Conservation (phyloP, 345 rosid genomes). For the Syzygium aqueum region DNA sequence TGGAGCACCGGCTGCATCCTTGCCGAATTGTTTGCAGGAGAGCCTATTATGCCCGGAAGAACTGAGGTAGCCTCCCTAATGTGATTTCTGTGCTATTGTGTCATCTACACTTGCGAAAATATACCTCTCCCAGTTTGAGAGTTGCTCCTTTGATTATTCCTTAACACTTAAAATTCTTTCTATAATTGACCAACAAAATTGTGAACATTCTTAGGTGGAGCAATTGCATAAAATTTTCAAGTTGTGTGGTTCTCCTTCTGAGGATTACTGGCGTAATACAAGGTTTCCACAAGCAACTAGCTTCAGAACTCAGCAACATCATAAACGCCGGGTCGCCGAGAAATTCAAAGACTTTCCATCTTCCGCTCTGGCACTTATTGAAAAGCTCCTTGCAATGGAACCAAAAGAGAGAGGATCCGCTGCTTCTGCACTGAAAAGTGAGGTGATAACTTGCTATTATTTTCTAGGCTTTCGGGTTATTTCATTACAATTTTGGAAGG, state of each 20-base stretch:
- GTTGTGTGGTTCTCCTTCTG: constrained; percentile 87
- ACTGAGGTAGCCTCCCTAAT: constrained; percentile 53
- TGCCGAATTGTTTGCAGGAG: constrained; percentile 76
- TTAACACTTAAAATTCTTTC: background rate
- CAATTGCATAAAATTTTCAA: constrained; percentile 94
- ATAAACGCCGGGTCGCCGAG: constrained; percentile 46
- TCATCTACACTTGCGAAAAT: background rate
- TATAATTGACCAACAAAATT: background rate
- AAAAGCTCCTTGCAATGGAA: constrained; percentile 61
- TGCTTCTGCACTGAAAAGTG: constrained; percentile 45
- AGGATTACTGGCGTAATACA: constrained; percentile 66
- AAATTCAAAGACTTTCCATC: constrained; percentile 46
- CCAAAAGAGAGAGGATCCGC: constrained; percentile 60
- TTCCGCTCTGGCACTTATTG: constrained; percentile 47
- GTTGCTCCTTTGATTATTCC: background rate
- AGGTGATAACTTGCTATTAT: constrained; percentile 24
- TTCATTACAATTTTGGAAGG: background rate
- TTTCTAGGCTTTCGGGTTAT: background rate
- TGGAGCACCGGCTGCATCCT: constrained; percentile 94
- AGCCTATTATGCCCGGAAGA: constrained; percentile 95
- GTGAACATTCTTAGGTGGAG: constrained; percentile 52
- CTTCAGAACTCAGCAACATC: constrained; percentile 64
- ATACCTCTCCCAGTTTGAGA: background rate
- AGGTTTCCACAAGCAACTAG: constrained; percentile 65
- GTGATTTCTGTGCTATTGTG: background rate